phyloP scores from a whole-genome alignment of 2,329 filamentous ascomycete genomes.

The Aspergillus costaricaensis region DNA sequence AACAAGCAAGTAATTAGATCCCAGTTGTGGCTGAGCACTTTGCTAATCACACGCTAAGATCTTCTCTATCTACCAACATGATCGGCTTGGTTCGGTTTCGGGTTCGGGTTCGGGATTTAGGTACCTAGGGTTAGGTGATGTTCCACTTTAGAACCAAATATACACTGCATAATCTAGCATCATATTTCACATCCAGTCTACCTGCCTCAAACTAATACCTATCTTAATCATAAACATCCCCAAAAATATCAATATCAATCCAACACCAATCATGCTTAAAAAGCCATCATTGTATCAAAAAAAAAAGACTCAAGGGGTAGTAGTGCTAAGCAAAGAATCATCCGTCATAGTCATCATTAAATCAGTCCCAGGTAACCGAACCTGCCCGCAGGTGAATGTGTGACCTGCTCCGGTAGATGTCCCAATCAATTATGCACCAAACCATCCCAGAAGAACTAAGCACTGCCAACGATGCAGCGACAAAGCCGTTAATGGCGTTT shows the following conservation, averaged over 20 bases:
- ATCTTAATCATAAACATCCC: background rate
- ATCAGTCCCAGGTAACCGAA: background rate
- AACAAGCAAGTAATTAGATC: too few species aligned
- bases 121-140: too few species aligned
- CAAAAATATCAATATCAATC: background rate
- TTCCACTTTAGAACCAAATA: too few species aligned
- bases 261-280: constrained; percentile 11
- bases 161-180: too few species aligned
- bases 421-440: background rate
- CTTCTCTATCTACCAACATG: too few species aligned
- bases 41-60: too few species aligned
- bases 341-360: constrained; percentile 2
- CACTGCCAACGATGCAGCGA: background rate
- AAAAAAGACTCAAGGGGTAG: background rate
- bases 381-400: constrained; percentile 4
- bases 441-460: background rate
- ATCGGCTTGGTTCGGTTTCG: too few species aligned
- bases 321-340: constrained; percentile 9
- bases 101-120: too few species aligned
- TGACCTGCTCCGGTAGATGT: background rate
- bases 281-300: constrained; percentile 1
- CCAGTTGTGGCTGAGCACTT: too few species aligned
- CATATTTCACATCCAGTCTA: background rate
- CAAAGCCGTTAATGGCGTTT: constrained; percentile 37
- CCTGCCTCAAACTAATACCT: background rate